Base-by-base conservation (phyloP, 1,139 yeast species). In the Protomyces lactucae-debilis region DNA sequence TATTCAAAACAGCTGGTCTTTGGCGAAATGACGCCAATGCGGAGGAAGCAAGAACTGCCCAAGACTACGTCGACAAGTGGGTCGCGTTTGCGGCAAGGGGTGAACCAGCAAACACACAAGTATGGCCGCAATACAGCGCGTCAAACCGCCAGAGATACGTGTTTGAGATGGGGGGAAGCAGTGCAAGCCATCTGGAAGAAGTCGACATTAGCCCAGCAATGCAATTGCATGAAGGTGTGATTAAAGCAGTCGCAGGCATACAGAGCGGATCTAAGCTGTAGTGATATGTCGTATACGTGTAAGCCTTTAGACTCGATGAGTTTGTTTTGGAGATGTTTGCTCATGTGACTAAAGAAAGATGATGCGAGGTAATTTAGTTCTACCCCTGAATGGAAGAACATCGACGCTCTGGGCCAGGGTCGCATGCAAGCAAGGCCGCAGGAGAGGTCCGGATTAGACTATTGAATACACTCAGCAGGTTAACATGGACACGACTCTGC, bases 31-130 rank as follows among this genome's bases (percentile, higher is more conserved):
- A 59, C 21, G 6, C 28, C 4, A 12, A 16, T 14, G 23, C 52
- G 2, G 39, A 52, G 9, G 55, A 54, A 36, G 55, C 35, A 4
- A 53, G 37, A 39, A 39, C 52, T 2, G 57, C 64, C n/a, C 53
- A 25, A n/a, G 48, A 60, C 40, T 53, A 40, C 36, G 55, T 53
- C 25, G n/a, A 37, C 32, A 53, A 54, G 40, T 60, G 64, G 64
- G 39, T 56, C 5, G n/a, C 53, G 25, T 60, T 60, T 39, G 64
- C 64, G 9, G 35, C 32, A 25, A 53, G 51, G 5, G 64, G 64
- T 21, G 16, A 6, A 5, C 64, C 64, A 9, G 57, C 48, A n/a
- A 18, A 43, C 21, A 9, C 18, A 2, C 4, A n/a, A 9, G 18
- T 9, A n/a, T 43, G 48, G 48, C 48, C 48, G 18, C 21, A 16